These are phyloP conservation scores for Exophiala bonariae DNA, from an alignment of 2,329 filamentous ascomycete species.

Conservation along the genomic window DNA sequence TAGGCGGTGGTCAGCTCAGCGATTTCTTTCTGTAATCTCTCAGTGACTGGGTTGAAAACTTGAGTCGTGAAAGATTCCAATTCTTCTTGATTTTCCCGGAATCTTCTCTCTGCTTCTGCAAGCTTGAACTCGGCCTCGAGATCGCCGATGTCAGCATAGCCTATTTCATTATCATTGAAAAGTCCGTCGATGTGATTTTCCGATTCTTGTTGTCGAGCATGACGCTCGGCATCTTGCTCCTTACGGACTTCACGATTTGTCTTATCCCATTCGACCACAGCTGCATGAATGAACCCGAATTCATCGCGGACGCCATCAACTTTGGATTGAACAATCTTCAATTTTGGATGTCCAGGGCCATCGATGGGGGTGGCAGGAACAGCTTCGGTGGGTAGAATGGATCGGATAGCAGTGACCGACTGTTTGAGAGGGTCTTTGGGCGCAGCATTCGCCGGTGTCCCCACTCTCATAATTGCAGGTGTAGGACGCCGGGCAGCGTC, in stretches of 20 bases:
- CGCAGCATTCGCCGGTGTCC: constrained; percentile 10
- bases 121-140: constrained; percentile 58
- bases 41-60: constrained; percentile 53
- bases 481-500: constrained; percentile 31
- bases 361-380: constrained; percentile 1
- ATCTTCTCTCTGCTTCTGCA: constrained; percentile 50
- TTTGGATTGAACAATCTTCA: constrained; percentile 15
- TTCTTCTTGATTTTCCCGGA: constrained; percentile 55
- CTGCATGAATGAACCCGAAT: constrained; percentile 45
- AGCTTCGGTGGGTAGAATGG: constrained; percentile 12
- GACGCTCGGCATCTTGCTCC: constrained; percentile 49
- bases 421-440: constrained; percentile 12
- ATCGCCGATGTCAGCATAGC: constrained; percentile 57
- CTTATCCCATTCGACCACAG: constrained; percentile 47
- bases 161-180: constrained; percentile 58
- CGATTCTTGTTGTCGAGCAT: constrained; percentile 51
- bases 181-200: constrained; percentile 54
- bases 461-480: constrained; percentile 35
- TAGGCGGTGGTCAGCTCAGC: constrained; percentile 49
- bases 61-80: constrained; percentile 50
- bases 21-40: constrained; percentile 51
- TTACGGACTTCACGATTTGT: constrained; percentile 44
- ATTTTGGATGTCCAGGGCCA: constrained; percentile 10
- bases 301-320: constrained; percentile 35
- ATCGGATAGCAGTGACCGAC: constrained; percentile 12